Conservation (phyloP, 192 early-diverging fungal species). For the Podochytrium sp. region DNA sequence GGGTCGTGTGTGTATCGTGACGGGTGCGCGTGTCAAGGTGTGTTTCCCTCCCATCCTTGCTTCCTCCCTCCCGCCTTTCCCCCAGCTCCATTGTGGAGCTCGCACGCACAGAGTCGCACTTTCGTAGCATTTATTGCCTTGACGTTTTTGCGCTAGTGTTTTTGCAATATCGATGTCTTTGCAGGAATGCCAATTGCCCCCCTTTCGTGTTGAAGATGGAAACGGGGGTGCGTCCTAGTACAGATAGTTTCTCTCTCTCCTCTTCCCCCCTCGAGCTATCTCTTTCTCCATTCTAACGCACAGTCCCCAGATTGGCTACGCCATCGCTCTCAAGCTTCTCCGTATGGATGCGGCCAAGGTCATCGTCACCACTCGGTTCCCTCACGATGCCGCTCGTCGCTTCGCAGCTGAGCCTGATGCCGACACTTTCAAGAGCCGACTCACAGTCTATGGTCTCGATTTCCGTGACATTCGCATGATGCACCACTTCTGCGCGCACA, state of each 20-base stretch:
- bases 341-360: slow-evolving; percentile 56
- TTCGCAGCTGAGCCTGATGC: slow-evolving; percentile 55
- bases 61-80: neutral
- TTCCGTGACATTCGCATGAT: slow-evolving; percentile 59
- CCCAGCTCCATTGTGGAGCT: neutral
- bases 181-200: slow-evolving; percentile 16
- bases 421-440: slow-evolving; percentile 34
- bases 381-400: slow-evolving; percentile 54
- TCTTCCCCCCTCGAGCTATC: neutral
- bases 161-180: slow-evolving; percentile 33
- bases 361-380: slow-evolving; percentile 59
- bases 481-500: slow-evolving; percentile 52
- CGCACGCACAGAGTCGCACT: slow-evolving; percentile 43
- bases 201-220: slow-evolving; percentile 5
- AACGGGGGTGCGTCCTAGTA: slow-evolving; percentile 17
- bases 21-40: slow-evolving; percentile 60
- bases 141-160: slow-evolving; percentile 41
- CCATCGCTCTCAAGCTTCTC: slow-evolving; percentile 57
- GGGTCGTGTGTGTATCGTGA: slow-evolving; percentile 57
- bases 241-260: slow-evolving; percentile 21
- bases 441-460: slow-evolving; percentile 58
- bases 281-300: neutral
- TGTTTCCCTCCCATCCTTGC: neutral
- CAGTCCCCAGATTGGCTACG: slow-evolving; percentile 54
- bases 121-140: slow-evolving; percentile 31